Conservation (phyloP, 257 asterid genomes). For the Parsonsia alboflavescens region DNA sequence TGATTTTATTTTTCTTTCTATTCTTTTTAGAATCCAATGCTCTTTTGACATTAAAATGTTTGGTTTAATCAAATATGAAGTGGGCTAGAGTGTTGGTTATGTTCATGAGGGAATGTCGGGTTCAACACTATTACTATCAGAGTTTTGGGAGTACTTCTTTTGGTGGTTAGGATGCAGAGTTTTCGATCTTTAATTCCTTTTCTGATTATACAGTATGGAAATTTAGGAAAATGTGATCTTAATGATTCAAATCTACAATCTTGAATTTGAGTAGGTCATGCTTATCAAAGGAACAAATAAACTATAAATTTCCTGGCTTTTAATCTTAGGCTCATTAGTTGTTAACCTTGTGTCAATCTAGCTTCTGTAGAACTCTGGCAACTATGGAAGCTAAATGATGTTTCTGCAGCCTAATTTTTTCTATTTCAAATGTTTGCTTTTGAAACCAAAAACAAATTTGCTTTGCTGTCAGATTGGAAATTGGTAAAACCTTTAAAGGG, state of each 20-base stretch:
- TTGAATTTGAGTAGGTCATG: neutral
- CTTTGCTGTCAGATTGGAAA: neutral
- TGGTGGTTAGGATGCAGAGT: constrained; percentile 1
- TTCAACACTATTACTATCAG: neutral
- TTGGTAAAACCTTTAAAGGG: neutral
- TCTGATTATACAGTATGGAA: neutral
- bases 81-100: neutral
- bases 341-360: neutral
- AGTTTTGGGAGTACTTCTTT: neutral
- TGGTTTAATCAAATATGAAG: neutral
- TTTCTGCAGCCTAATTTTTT: neutral
- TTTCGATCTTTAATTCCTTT: neutral
- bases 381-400: neutral
- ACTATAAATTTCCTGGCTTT: neutral
- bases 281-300: neutral
- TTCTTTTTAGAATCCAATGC: neutral
- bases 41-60: neutral
- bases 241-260: neutral
- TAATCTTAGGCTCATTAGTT: too few relatives aligned
- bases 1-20: neutral
- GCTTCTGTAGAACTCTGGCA: neutral
- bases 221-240: neutral
- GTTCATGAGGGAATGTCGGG: neutral
- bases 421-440: neutral
- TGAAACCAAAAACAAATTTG: neutral